phyloP scores from a whole-genome alignment of 176 grass and related monocot species.

The Triticum dicoccoides region DNA sequence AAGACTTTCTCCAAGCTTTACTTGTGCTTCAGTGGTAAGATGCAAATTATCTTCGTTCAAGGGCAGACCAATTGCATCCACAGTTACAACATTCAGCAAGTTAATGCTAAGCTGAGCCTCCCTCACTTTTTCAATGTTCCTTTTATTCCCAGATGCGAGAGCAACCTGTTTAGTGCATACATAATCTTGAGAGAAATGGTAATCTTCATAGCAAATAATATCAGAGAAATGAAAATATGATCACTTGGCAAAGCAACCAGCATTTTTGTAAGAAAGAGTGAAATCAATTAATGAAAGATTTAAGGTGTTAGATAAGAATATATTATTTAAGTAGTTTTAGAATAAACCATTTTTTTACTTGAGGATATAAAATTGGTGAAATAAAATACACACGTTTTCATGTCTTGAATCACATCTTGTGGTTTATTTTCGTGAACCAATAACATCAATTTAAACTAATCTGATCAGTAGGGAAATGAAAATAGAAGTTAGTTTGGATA shows the following conservation, averaged over 20 bases:
- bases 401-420: neutral
- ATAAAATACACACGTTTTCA: too few species aligned
- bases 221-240: neutral
- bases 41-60: conserved; percentile 76
- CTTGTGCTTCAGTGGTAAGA: conserved; percentile 74
- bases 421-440: neutral
- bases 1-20: conserved; percentile 77
- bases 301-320: neutral
- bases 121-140: conserved; percentile 70
- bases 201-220: neutral
- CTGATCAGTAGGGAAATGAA: neutral
- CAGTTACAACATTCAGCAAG: conserved; percentile 73
- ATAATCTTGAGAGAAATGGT: conserved; percentile 18
- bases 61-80: conserved; percentile 70
- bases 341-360: neutral
- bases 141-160: conserved; percentile 67
- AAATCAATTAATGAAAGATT: neutral
- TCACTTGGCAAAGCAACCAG: neutral
- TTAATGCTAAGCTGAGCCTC: conserved; percentile 61
- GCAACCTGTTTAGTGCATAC: conserved; percentile 62
- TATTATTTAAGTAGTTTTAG: neutral
- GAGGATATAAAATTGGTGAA: too few species aligned
- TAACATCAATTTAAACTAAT: neutral
- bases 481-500: neutral
- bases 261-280: neutral